Conservation (phyloP, 2,329 filamentous ascomycete species). For the Exserohilum turcica region DNA sequence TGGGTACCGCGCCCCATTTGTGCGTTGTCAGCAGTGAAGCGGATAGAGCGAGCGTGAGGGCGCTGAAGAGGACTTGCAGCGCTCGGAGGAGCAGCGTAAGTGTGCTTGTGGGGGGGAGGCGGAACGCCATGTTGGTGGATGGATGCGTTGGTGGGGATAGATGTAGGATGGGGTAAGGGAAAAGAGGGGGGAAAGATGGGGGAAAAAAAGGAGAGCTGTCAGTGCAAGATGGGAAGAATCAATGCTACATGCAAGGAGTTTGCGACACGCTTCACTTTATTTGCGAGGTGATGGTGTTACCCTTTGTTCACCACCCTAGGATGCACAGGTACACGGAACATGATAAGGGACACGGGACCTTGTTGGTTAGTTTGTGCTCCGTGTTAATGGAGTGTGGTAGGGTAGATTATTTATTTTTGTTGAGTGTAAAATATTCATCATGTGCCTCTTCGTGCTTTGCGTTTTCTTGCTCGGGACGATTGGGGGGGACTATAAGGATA, state of each 20-base stretch:
- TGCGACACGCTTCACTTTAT: neutral
- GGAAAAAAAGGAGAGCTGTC: neutral
- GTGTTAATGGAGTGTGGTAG: neutral
- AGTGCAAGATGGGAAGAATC: too few species aligned
- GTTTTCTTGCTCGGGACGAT: too few species aligned
- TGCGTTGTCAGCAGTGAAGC: constrained; percentile 22
- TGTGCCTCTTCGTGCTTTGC: too few species aligned
- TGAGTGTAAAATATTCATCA: too few species aligned
- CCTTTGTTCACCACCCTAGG: too few species aligned
- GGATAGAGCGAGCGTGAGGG: constrained; percentile 23
- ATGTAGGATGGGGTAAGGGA: too few species aligned
- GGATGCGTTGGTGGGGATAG: too few species aligned
- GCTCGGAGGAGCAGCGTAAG: constrained; percentile 4
- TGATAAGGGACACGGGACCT: neutral
- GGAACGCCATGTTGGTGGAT: too few species aligned
- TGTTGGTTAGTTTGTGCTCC: neutral
- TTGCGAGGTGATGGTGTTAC: neutral
- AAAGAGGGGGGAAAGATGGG: neutral
- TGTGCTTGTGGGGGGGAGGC: neutral
- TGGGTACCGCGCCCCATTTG: constrained; percentile 3
- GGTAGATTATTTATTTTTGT: too few species aligned
- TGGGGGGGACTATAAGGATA: too few species aligned
- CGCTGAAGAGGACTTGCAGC: constrained; percentile 22
- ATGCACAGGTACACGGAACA: too few species aligned
- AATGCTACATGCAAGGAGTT: neutral